Conservation (phyloP, 805 yeast species). For the Ogataea paradorogensis region DNA sequence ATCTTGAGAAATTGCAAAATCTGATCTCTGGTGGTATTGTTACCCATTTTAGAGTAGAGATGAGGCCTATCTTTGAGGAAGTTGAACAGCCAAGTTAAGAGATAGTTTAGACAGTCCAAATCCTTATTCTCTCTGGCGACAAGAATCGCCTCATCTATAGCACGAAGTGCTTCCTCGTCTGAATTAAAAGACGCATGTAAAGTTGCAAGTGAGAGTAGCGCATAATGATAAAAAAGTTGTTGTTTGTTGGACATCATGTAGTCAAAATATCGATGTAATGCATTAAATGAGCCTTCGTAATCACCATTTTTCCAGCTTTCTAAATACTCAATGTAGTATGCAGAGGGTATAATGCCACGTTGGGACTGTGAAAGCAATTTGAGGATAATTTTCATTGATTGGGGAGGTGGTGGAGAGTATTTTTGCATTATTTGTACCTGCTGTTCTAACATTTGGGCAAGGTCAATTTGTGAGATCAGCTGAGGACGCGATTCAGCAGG, state of each 20-base stretch:
- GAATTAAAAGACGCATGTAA: constrained; percentile 68
- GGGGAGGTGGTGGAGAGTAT: constrained; percentile 49
- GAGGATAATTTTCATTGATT: constrained; percentile 41
- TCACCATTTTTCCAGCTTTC: constrained; percentile 57
- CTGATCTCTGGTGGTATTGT: constrained; percentile 53
- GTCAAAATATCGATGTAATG: constrained; percentile 63
- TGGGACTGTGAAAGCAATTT: constrained; percentile 47
- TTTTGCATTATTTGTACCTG: constrained; percentile 54
- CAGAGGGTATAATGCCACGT: constrained; percentile 40
- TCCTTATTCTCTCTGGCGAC: constrained; percentile 88
- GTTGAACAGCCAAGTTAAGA: constrained; percentile 71
- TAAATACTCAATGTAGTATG: constrained; percentile 58
- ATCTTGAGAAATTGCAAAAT: constrained; percentile 58
- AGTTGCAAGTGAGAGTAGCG: constrained; percentile 67
- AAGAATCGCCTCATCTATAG: constrained; percentile 82
- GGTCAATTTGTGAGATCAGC: constrained; percentile 49
- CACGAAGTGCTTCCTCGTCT: constrained; percentile 64
- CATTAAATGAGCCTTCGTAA: constrained; percentile 57
- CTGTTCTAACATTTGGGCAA: constrained; percentile 46
- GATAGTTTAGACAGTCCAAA: constrained; percentile 63
- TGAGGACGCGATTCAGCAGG: constrained; percentile 21
- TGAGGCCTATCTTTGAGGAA: constrained; percentile 69
- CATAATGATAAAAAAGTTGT: constrained; percentile 69
- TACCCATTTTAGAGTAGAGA: constrained; percentile 37
- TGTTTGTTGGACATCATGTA: constrained; percentile 68